A percentile compares a stretch with the other conserved stretches of the same genome.
Conservation (phyloP, 192 early-diverging fungal species). For the Coemansia sp. region DNA sequence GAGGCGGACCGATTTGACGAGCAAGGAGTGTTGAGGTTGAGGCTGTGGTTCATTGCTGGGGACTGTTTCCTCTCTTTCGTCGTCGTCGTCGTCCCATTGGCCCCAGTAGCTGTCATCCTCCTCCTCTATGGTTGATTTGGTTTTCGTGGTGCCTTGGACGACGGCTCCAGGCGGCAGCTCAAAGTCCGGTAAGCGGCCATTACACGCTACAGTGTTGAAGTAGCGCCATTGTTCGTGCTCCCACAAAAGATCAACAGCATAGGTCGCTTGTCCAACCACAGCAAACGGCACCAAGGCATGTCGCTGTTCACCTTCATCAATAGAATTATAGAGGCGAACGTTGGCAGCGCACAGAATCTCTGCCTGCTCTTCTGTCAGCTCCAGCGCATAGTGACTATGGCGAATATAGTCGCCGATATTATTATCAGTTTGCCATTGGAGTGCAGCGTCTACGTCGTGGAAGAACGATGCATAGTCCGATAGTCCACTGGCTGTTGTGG, state of each 20-base stretch:
- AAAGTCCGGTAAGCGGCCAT: background rate
- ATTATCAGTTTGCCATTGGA: slow-evolving; percentile 4
- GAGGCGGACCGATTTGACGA: slow-evolving; percentile 5
- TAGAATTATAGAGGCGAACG: slow-evolving; percentile 7
- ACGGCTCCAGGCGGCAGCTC: background rate
- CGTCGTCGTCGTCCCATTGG: slow-evolving; percentile 15
- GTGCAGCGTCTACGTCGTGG: slow-evolving; percentile 1
- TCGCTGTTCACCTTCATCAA: background rate
- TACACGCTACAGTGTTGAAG: slow-evolving; percentile 8
- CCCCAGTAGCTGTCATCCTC: slow-evolving; percentile 30
- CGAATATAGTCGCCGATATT: slow-evolving; percentile 28
- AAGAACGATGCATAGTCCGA: background rate
- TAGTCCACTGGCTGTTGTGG: background rate
- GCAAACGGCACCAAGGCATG: slow-evolving; percentile 34
- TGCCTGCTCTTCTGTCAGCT: slow-evolving; percentile 37
- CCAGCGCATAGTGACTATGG: slow-evolving; percentile 26
- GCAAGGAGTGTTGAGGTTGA: background rate
- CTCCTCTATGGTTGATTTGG: background rate
- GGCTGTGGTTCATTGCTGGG: background rate
- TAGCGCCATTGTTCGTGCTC: slow-evolving; percentile 24
- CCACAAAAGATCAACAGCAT: slow-evolving; percentile 20
- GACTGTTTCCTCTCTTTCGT: background rate
- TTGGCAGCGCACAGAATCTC: slow-evolving; percentile 12
- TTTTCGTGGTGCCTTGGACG: background rate
- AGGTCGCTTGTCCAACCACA: background rate